Evolutionary conservation across 1,139 yeast genomes (phyloP).

Genomic region (Debaryomyces sp.): DNA sequence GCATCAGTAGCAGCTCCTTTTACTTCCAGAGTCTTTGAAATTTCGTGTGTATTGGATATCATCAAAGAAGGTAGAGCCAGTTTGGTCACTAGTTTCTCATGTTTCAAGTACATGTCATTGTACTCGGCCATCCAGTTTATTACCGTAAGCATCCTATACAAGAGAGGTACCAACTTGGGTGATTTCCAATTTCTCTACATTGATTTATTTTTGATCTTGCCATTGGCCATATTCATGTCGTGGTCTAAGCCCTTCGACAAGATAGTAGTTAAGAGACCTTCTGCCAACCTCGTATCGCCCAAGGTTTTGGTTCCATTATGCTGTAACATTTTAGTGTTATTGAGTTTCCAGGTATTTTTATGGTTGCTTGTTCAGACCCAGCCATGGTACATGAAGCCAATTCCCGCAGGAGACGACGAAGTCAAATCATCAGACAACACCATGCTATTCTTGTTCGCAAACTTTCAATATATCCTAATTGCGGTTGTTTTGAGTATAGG

Average conservation of each 20-base stretch:
- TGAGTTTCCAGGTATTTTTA: conserved; percentile 64
- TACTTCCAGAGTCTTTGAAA: conserved; percentile 86
- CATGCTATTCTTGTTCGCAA: conserved; percentile 74
- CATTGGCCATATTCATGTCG: conserved; percentile 95
- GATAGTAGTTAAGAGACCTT: conserved; percentile 76
- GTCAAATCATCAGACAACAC: conserved; percentile 92
- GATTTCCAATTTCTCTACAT: conserved; percentile 96
- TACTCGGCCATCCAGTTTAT: conserved; percentile 96
- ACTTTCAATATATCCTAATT: conserved; percentile 84
- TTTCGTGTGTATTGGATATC: conserved; percentile 88
- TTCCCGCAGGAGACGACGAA: conserved; percentile 82
- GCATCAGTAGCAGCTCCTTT: conserved; percentile 99
- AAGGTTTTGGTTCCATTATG: conserved; percentile 81
- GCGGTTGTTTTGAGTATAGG: conserved; percentile 87
- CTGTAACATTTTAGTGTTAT: conserved; percentile 66
- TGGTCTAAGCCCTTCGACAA: conserved; percentile 83
- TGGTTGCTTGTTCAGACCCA: conserved; percentile 64
- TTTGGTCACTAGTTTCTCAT: conserved; percentile 90
- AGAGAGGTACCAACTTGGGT: conserved; percentile 92
- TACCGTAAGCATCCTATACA: conserved; percentile 81
- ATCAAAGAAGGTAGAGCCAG: conserved; percentile 95
- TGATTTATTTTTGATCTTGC: conserved; percentile 85
- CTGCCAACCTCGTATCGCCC: conserved; percentile 90
- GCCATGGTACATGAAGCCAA: conserved; percentile 80
- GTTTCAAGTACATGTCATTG: conserved; percentile 96